Base-by-base conservation (phyloP, 768 basidiomycete species). In the Podaxis pistillaris region DNA sequence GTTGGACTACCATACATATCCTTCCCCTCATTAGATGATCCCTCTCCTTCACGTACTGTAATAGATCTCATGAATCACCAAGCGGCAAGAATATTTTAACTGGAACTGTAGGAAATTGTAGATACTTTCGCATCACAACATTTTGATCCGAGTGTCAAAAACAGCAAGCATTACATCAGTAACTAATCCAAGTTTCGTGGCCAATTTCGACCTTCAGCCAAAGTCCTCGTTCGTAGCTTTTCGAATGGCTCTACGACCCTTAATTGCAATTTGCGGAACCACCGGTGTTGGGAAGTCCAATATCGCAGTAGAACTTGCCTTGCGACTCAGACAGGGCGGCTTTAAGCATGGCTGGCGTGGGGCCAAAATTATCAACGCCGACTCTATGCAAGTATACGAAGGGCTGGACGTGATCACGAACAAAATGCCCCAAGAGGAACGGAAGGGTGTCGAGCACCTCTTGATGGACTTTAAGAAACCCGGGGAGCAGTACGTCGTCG, bases 281-380 rank as follows among this genome's bases (percentile, higher is more conserved):
- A 99, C 96, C 26, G 91, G 96, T 24, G 94, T 96, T 15, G 97
- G 97, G 56, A 99, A 98, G 76, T 96, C 95, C 12, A 91, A 91
- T 60, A 81, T 98, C 7, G 92, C 92, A 3, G 85, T 99, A 22
- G 88, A 97, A 63, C 83, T 99, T 15, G 96, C 96, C 26, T 80
- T 87, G 37, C 80, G 78, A 62, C 72, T 89, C 24, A 71, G 80
- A 11, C 73, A 79, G 49, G 68, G 65, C 37, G 60, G 68, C 46
- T 67, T 66, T 30, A 72, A 68, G 30, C 73, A 75, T 68, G 76
- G 74, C 51, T 89, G 86, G 82, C 75, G 73, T 13, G 85, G 86
- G 12, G 89, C 87, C 7, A 86, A 87, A 69, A 83, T 98, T 67
- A 88, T 99, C 71, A 98, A 98, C 71, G 93, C 96, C 9, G 97